A percentile compares a stretch with the other conserved stretches of the same genome.
These are phyloP conservation scores for Aspergillus cavernicola DNA, from an alignment of 495 filamentous ascomycete genomes.

Conservation along the genomic window DNA sequence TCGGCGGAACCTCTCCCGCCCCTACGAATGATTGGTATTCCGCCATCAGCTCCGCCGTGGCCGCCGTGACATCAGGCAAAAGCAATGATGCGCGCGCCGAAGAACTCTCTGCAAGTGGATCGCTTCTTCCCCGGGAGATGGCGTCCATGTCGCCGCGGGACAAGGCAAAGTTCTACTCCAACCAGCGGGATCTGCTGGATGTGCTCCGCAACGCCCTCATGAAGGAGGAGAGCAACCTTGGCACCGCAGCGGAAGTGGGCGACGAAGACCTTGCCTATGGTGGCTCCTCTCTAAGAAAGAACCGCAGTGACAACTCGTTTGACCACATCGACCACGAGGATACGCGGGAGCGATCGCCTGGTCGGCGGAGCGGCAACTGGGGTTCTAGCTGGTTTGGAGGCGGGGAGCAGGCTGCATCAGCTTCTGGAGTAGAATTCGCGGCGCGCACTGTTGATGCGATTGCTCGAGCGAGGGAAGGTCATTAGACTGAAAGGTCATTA, in stretches of 20 bases:
- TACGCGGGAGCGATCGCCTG: constrained; percentile 34
- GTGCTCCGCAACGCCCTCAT: constrained; percentile 70
- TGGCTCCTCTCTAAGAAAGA: constrained; percentile 58
- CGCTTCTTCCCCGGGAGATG: constrained; percentile 64
- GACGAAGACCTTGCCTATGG: constrained; percentile 46
- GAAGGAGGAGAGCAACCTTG: constrained; percentile 58
- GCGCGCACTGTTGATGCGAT: constrained; percentile 29
- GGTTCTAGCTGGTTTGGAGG: constrained; percentile 38
- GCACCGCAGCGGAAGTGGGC: constrained; percentile 35
- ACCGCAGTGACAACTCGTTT: constrained; percentile 73
- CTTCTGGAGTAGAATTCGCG: constrained; percentile 32
- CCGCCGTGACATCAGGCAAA: constrained; percentile 40
- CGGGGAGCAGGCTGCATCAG: constrained; percentile 25
- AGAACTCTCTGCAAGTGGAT: constrained; percentile 54
- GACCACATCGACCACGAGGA: constrained; percentile 77
- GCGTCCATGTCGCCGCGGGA: constrained; percentile 53
- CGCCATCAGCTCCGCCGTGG: constrained; percentile 61
- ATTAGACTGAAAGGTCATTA: not conserved
- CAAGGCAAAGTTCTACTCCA: constrained; percentile 63
- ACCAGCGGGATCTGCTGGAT: constrained; percentile 69
- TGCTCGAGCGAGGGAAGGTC: constrained; percentile 11
- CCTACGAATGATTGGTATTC: constrained; percentile 62
- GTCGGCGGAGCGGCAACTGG: constrained; percentile 29
- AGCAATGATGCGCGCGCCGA: constrained; percentile 49
- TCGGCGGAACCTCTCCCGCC: constrained; percentile 41